Evolutionary conservation across 1,139 yeast genomes (phyloP).

Genomic region (Pichia sp.): DNA sequence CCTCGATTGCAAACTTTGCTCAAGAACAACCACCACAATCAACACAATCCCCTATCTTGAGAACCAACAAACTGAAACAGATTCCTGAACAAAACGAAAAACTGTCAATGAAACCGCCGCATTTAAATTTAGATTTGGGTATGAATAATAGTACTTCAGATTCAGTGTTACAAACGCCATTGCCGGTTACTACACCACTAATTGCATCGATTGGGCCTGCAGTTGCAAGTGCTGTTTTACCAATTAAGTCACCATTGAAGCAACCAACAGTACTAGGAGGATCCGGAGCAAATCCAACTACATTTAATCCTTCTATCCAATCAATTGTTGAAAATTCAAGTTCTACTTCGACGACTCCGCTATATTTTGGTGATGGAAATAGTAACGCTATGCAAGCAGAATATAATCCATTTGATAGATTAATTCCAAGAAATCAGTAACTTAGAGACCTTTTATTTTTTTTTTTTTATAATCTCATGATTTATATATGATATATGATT

Average conservation of each 20-base stretch:
- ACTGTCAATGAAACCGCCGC: slow-evolving; percentile 21
- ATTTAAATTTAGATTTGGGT: slow-evolving; percentile 16
- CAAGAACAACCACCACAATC: slow-evolving; percentile 5
- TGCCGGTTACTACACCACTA: slow-evolving; percentile 30
- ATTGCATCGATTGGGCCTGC: slow-evolving; percentile 31
- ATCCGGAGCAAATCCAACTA: background rate
- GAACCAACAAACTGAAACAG: slow-evolving; percentile 8
- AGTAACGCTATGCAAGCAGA: slow-evolving; percentile 14
- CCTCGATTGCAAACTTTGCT: slow-evolving; percentile 28
- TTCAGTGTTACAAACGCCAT: slow-evolving; percentile 6
- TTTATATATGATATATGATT: background rate
- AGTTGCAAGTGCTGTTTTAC: slow-evolving; percentile 29
- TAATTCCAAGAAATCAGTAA: slow-evolving; percentile 8
- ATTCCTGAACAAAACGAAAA: slow-evolving; percentile 13
- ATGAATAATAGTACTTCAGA: slow-evolving; percentile 6
- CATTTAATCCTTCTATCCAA: slow-evolving; percentile 1
- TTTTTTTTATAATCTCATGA: background rate
- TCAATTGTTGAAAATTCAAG: slow-evolving; percentile 5
- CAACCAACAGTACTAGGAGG: no score
- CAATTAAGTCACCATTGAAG: slow-evolving; percentile 24
- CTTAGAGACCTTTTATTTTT: background rate
- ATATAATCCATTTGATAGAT: slow-evolving; percentile 24
- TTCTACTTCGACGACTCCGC: slow-evolving; percentile 6
- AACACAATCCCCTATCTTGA: slow-evolving; percentile 3
- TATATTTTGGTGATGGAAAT: background rate